Percentiles rank a stretch among this genome's conserved stretches.
Evolutionary conservation across 768 basidiomycete species (phyloP).

Genomic region (Xerocomus potaroensis): DNA sequence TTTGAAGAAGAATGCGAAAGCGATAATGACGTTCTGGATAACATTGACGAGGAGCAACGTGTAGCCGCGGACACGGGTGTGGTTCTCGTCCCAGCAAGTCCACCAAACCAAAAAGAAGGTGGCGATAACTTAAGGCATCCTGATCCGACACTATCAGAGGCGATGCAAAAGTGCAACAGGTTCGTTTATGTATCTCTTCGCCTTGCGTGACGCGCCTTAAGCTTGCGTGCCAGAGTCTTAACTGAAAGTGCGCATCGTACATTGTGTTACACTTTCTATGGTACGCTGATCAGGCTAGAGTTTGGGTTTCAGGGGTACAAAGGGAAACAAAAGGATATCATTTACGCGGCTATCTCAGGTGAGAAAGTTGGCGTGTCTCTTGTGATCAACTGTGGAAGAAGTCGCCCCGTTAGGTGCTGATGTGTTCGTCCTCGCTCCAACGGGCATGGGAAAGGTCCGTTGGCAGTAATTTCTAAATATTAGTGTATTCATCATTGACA

Average conservation of each 20-base stretch:
- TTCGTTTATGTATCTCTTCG: not conserved
- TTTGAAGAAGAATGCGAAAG: slow-evolving; percentile 8
- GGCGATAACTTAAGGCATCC: slow-evolving; percentile 3
- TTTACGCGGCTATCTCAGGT: slow-evolving; percentile 68
- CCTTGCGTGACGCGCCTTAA: not conserved
- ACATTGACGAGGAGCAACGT: slow-evolving; percentile 19
- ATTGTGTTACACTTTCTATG: not conserved
- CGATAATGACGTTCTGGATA: slow-evolving; percentile 21
- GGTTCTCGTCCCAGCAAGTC: slow-evolving; percentile 17
- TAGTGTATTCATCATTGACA: slow-evolving; percentile 21
- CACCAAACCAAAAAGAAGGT: slow-evolving; percentile 1
- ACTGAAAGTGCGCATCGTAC: slow-evolving; percentile 18
- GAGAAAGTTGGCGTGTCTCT: slow-evolving; percentile 2
- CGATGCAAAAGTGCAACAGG: slow-evolving; percentile 15
- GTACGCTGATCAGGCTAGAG: slow-evolving; percentile 35
- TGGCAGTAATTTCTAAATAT: not conserved
- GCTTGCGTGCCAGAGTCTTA: slow-evolving; percentile 15
- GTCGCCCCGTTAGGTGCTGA: slow-evolving; percentile 48
- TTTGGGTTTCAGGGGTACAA: slow-evolving; percentile 69
- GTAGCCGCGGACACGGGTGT: slow-evolving; percentile 3
- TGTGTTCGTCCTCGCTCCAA: slow-evolving; percentile 78
- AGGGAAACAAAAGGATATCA: slow-evolving; percentile 74
- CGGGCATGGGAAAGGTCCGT: slow-evolving; percentile 82
- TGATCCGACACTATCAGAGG: not conserved
- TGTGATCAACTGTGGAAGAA: not conserved